Percentiles rank a stretch among this genome's conserved stretches.
phyloP scores from a whole-genome alignment of 345 rosid species.

The Populus pruinosa region DNA sequence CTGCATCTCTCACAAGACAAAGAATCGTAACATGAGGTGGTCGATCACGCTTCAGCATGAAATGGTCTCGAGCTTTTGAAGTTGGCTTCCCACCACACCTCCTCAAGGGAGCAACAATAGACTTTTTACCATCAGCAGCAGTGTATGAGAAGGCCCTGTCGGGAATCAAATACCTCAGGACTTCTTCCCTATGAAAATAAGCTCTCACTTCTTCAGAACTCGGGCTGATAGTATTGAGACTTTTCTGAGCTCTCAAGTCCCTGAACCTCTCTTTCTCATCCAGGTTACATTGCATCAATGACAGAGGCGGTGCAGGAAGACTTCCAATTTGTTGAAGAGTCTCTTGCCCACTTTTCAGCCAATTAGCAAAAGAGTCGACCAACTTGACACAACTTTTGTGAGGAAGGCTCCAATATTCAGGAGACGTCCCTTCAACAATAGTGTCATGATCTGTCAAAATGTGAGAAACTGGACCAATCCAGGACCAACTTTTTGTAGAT shows the following conservation, averaged over 20 bases:
- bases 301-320: constrained; percentile 90
- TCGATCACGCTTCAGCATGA: constrained; percentile 97
- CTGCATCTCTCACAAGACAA: constrained; percentile 98
- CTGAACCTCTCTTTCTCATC: constrained; percentile 98
- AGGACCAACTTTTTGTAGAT: constrained; percentile 80
- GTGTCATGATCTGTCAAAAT: constrained; percentile 58
- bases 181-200: constrained; percentile 89
- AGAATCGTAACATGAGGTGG: constrained; percentile 98
- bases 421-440: constrained; percentile 84
- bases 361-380: constrained; percentile 93
- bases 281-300: constrained; percentile 69
- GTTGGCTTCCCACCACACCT: constrained; percentile 99
- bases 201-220: constrained; percentile 84
- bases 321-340: constrained; percentile 92
- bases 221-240: constrained; percentile 80
- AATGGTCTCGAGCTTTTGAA: constrained; percentile 98
- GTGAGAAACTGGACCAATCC: constrained; percentile 73
- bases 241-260: constrained; percentile 97
- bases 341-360: constrained; percentile 96
- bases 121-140: constrained; percentile 96
- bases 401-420: constrained; percentile 92
- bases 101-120: constrained; percentile 96
- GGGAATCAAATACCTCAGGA: constrained; percentile 90
- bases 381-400: constrained; percentile 94
- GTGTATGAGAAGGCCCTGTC: constrained; percentile 97